Evolutionary conservation across 1,284 basidiomycete genomes (phyloP).

Genomic region (Malassezia slooffiae): DNA sequence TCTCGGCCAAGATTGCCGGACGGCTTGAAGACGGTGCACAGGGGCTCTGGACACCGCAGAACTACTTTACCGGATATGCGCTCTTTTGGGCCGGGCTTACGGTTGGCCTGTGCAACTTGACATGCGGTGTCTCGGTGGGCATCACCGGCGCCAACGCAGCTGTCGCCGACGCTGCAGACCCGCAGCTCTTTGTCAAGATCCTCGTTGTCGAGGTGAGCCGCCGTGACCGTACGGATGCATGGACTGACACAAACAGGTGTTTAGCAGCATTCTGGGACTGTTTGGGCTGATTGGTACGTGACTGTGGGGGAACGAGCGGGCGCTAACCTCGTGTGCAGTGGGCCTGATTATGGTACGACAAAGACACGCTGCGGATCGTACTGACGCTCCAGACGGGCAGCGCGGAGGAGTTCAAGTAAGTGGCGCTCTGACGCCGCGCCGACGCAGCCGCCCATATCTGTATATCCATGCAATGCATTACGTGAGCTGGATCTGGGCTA

Average conservation of each 20-base stretch:
- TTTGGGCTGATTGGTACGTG: slow-evolving; percentile 38
- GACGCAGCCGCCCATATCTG: background rate
- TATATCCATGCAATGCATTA: background rate
- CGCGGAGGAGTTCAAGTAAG: slow-evolving; percentile 15
- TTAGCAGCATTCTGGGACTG: slow-evolving; percentile 39
- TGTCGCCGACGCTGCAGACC: slow-evolving; percentile 43
- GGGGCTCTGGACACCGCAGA: slow-evolving; percentile 29
- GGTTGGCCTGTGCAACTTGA: slow-evolving; percentile 43
- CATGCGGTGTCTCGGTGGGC: slow-evolving; percentile 42
- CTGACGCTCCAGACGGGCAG: slow-evolving; percentile 10
- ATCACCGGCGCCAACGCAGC: slow-evolving; percentile 45
- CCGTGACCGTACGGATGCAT: background rate
- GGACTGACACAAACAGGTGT: slow-evolving; percentile 18
- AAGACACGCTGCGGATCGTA: no score
- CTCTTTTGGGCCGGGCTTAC: slow-evolving; percentile 45
- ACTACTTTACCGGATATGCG: slow-evolving; percentile 42
- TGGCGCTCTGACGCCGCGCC: no score
- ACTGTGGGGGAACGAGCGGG: background rate
- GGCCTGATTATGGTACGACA: slow-evolving; percentile 15
- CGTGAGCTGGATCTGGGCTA: slow-evolving; percentile 63
- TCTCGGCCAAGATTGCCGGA: slow-evolving; percentile 40
- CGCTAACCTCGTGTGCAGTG: no score
- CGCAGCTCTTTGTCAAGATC: slow-evolving; percentile 45
- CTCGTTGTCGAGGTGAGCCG: slow-evolving; percentile 31
- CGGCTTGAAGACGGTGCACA: slow-evolving; percentile 25